Evolutionary conservation across 257 asterid genomes (phyloP).

Genomic region (Solanum virginianum): DNA sequence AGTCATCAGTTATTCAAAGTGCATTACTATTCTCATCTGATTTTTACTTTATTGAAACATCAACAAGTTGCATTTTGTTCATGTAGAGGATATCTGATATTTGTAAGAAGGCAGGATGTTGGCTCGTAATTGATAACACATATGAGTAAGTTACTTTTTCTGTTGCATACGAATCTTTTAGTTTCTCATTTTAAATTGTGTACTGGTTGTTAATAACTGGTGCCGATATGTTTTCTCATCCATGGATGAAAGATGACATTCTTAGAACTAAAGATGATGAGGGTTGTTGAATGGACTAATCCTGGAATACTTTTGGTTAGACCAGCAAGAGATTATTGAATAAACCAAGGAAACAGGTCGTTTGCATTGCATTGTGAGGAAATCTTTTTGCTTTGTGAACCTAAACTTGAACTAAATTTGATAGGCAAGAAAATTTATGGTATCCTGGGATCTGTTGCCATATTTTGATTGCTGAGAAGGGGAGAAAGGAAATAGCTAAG

Average conservation of each 20-base stretch:
- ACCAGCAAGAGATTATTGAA: background rate
- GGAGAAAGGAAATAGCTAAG: background rate
- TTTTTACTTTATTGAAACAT: background rate
- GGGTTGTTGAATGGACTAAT: background rate
- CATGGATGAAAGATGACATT: background rate
- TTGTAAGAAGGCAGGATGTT: constrained; percentile 77
- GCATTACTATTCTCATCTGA: background rate
- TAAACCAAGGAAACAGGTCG: background rate
- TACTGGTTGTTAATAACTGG: background rate
- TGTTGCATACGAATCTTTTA: background rate
- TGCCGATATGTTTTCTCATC: background rate
- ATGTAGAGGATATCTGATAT: constrained; percentile 76
- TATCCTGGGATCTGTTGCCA: background rate
- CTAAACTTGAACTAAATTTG: background rate
- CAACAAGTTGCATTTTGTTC: background rate
- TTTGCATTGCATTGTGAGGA: background rate
- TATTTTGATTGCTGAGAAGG: background rate
- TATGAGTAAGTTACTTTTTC: constrained; percentile 58
- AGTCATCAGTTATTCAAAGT: background rate
- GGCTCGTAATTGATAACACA: constrained; percentile 93
- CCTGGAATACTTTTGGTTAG: background rate
- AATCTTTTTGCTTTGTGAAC: background rate
- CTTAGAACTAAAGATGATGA: background rate
- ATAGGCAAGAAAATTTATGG: background rate
- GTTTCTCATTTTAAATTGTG: background rate